Base-by-base conservation (phyloP, 495 filamentous ascomycete species). In the Durotheca rogersii region DNA sequence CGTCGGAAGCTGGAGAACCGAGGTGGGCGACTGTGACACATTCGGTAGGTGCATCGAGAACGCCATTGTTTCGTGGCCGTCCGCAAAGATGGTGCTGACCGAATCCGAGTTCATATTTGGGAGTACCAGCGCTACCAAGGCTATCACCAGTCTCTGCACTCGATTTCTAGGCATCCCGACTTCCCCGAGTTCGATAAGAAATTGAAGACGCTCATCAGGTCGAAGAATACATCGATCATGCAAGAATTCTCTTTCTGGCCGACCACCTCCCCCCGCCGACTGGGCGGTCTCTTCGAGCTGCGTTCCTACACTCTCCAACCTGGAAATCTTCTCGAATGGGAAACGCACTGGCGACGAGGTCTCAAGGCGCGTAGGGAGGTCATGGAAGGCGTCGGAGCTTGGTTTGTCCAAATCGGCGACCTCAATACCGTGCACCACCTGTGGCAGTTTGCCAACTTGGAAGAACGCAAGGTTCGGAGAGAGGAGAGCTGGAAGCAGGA, bases 241-340 rank as follows among this genome's bases (percentile, higher is more conserved):
- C 93, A 98, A 67, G 93, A 98, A 67, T 98, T 98, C 73, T 94
- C 88, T 40, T 98, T 98, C 81, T 98, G 93, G 93, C 93, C 93
- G 0, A 98, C 93, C 1, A 90, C 89, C 0, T 79, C 93, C 0
- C 93, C 93, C 0, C 90, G 93, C 25, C 75, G 85, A 50, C 81
- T 98, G 5, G 93, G 93, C 53, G 93, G 93, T 16, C 69, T 98
- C 21, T 98, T 98, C 65, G 93, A 98, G 76, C 81, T 98, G 10
- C 89, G 93, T 19, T 96, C 93, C 11, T 98, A 98, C 75, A 97
- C 92, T 5, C 78, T 98, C 7, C 88, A 95, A 68, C 93, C 93
- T 0, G 93, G 93, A 18, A 95, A 95, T 63, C 79, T 98, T 9
- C 76, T 97, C 12, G 93, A 98, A 72, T 98, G 93, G 93, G 93